A percentile compares a stretch with the other conserved stretches of the same genome.
Evolutionary conservation across 2,329 filamentous ascomycete species (phyloP).

Genomic region (Volutella citrinella): DNA sequence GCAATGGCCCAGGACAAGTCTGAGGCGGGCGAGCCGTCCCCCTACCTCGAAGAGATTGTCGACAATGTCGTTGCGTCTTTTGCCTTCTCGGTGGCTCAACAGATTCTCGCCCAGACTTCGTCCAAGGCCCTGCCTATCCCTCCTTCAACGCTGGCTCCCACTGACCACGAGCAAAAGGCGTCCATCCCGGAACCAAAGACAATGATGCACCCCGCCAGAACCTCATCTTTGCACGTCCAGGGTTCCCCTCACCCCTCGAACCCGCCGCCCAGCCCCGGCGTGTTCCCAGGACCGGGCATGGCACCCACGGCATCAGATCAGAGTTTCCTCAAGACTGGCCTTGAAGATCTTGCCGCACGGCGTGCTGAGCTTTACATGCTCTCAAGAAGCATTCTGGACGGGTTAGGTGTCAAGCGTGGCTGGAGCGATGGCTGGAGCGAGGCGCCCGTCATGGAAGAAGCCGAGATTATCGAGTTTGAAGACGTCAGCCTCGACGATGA

Average conservation of each 20-base stretch:
- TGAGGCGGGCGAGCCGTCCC: slow-evolving; percentile 26
- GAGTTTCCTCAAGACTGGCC: slow-evolving; percentile 58
- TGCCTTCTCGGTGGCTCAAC: slow-evolving; percentile 72
- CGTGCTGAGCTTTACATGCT: slow-evolving; percentile 80
- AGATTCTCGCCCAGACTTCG: slow-evolving; percentile 72
- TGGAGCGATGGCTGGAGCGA: slow-evolving; percentile 78
- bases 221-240: slow-evolving; percentile 55
- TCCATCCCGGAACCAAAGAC: slow-evolving; percentile 67
- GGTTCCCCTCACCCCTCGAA: slow-evolving; percentile 34
- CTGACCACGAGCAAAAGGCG: slow-evolving; percentile 57
- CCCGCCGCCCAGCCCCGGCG: slow-evolving; percentile 46
- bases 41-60: slow-evolving; percentile 50
- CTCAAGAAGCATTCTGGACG: slow-evolving; percentile 75
- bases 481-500: slow-evolving; percentile 54
- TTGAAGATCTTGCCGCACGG: slow-evolving; percentile 78
- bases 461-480: slow-evolving; percentile 48
- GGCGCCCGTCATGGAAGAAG: slow-evolving; percentile 48
- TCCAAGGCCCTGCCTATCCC: slow-evolving; percentile 67
- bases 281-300: slow-evolving; percentile 49
- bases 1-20: slow-evolving; percentile 49
- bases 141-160: slow-evolving; percentile 48
- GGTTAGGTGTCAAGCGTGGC: slow-evolving; percentile 65
- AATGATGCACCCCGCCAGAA: slow-evolving; percentile 66
- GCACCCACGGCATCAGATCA: slow-evolving; percentile 39
- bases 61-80: slow-evolving; percentile 78